These are phyloP conservation scores for Pyrus pyrifolia DNA, from an alignment of 306 rosid species.

Conservation along the genomic window DNA sequence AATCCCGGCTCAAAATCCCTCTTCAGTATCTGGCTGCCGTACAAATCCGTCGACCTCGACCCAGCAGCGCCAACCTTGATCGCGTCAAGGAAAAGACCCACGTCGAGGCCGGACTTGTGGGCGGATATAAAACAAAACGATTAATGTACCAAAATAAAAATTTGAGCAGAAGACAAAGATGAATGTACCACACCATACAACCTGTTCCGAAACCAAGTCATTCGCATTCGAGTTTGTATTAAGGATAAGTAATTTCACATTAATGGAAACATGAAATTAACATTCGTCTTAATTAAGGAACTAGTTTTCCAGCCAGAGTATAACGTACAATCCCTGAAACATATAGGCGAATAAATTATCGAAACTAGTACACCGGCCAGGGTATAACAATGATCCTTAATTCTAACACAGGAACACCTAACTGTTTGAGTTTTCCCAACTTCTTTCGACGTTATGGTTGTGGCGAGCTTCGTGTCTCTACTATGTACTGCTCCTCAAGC, in stretches of 20 bases:
- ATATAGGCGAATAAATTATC: too few species aligned
- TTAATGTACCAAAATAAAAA: too few species aligned
- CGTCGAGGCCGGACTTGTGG: constrained; percentile 73
- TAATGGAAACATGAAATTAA: background rate
- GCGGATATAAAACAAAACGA: constrained; percentile 18
- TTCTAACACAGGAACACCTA: background rate
- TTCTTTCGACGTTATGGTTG: background rate
- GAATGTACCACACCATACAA: too few species aligned
- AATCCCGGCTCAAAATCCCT: constrained; percentile 83
- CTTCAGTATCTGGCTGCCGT: constrained; percentile 54
- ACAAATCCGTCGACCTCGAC: constrained; percentile 53
- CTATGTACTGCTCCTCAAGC: background rate
- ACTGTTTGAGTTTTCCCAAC: background rate
- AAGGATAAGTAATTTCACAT: background rate
- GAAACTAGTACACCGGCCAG: background rate
- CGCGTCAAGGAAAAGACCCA: constrained; percentile 51
- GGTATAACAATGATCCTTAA: background rate
- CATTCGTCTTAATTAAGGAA: background rate
- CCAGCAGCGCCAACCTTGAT: constrained; percentile 77
- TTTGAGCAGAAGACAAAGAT: too few species aligned
- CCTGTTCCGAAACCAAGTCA: too few species aligned
- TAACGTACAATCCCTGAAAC: background rate
- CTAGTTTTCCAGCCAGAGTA: background rate
- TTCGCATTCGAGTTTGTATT: too few species aligned
- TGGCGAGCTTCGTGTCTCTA: background rate